Evolutionary conservation across 805 yeast species (phyloP).

Genomic region (Pichia scutulata): DNA sequence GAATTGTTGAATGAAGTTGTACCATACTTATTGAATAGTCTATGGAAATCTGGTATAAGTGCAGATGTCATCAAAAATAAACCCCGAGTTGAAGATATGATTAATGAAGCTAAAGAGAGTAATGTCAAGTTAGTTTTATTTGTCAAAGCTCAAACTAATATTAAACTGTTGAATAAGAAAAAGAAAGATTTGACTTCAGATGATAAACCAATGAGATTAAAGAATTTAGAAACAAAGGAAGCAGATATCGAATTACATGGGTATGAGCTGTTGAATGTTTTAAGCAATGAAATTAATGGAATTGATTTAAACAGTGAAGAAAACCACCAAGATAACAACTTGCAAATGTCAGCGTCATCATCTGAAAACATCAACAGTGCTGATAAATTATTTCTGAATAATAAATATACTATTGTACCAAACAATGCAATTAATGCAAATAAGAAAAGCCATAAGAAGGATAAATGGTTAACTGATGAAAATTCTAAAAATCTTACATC

Average conservation of each 20-base stretch:
- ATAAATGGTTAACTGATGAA: constrained; percentile 70
- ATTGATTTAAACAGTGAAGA: constrained; percentile 12
- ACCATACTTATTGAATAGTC: constrained; percentile 47
- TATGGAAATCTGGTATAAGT: constrained; percentile 76
- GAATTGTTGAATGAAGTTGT: constrained; percentile 52
- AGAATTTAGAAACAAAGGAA: constrained; percentile 44
- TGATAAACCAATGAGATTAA: constrained; percentile 71
- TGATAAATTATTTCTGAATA: constrained; percentile 22
- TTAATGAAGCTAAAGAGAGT: constrained; percentile 53
- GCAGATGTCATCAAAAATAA: constrained; percentile 57
- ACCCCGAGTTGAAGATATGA: constrained; percentile 52
- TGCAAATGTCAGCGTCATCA: background rate
- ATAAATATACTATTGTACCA: constrained; percentile 58
- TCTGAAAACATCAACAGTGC: background rate
- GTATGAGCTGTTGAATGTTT: constrained; percentile 50
- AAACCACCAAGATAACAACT: background rate
- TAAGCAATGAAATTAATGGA: constrained; percentile 22
- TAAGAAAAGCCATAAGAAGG: constrained; percentile 66
- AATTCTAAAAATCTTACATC: constrained; percentile 57
- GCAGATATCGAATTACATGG: constrained; percentile 67
- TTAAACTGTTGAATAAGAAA: constrained; percentile 15
- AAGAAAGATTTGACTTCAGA: constrained; percentile 32
- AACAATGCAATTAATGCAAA: constrained; percentile 78
- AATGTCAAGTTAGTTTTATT: constrained; percentile 73
- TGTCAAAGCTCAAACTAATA: constrained; percentile 55